A percentile compares a stretch with the other conserved stretches of the same genome.
Evolutionary conservation across 108 stramenopile genomes (phyloP).

Genomic region (Cylindrotheca fusiformis): DNA sequence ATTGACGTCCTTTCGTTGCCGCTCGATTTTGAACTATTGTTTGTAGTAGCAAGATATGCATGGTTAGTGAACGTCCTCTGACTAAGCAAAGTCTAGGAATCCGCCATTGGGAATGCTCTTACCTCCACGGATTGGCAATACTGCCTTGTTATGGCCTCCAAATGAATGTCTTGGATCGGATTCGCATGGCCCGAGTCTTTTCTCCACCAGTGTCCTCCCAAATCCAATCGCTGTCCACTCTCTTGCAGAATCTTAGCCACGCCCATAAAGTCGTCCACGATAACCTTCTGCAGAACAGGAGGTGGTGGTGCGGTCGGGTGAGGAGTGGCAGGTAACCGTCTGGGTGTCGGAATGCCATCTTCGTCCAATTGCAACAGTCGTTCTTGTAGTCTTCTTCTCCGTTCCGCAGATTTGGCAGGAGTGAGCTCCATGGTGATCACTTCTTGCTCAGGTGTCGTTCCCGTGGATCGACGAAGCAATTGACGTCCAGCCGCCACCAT

Average conservation of each 20-base stretch:
- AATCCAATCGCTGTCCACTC: conserved; percentile 59
- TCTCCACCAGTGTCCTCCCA: conserved; percentile 58
- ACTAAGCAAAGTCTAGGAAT: neutral
- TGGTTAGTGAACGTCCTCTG: too few relatives aligned
- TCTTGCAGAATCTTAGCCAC: conserved; percentile 51
- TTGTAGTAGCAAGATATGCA: neutral
- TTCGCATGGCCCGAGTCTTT: conserved; percentile 4
- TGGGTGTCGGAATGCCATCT: conserved; percentile 1
- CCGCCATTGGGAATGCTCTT: neutral
- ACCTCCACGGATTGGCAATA: conserved; percentile 73
- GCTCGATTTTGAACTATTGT: conserved; percentile 41
- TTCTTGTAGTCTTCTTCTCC: conserved; percentile 23
- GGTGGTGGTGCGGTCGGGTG: conserved; percentile 6
- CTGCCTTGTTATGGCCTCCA: conserved; percentile 66
- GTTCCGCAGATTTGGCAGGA: conserved; percentile 40
- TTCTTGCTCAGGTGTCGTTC: conserved; percentile 6
- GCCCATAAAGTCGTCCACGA: conserved; percentile 19
- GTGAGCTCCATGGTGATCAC: conserved; percentile 29
- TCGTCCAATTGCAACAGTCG: conserved; percentile 13
- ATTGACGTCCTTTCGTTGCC: conserved; percentile 55
- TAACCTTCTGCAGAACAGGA: neutral
- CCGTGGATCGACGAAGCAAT: conserved; percentile 30
- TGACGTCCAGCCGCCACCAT: conserved; percentile 52
- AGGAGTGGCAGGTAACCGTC: conserved; percentile 7
- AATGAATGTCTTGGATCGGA: conserved; percentile 24